Evolutionary conservation across 768 basidiomycete genomes (phyloP).

Genomic region (Paxillus rubicundulus): DNA sequence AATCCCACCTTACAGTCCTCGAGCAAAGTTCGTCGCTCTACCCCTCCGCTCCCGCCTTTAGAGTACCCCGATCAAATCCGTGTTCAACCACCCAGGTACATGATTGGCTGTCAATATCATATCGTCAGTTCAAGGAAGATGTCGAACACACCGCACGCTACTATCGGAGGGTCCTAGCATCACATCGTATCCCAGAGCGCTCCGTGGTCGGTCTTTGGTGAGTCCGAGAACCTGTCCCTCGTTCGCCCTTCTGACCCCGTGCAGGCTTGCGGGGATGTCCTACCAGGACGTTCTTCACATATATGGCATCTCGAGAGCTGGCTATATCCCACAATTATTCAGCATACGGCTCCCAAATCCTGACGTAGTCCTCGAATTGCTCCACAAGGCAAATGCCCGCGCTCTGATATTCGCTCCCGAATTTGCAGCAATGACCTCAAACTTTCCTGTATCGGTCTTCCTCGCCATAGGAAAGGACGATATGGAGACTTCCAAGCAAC

Average conservation of each 20-base stretch:
- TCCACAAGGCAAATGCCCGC: slow-evolving; percentile 57
- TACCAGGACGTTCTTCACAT: slow-evolving; percentile 72
- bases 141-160: slow-evolving; percentile 64
- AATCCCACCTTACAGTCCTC: slow-evolving; percentile 63
- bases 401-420: slow-evolving; percentile 65
- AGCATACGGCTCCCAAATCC: slow-evolving; percentile 76
- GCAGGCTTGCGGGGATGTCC: slow-evolving; percentile 70
- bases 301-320: slow-evolving; percentile 72
- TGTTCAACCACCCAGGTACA: slow-evolving; percentile 39
- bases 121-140: slow-evolving; percentile 59
- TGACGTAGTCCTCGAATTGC: slow-evolving; percentile 65
- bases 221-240: slow-evolving; percentile 19
- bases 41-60: slow-evolving; percentile 56
- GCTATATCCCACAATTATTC: slow-evolving; percentile 76
- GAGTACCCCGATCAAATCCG: slow-evolving; percentile 49
- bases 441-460: slow-evolving; percentile 50
- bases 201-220: slow-evolving; percentile 77
- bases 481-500: slow-evolving; percentile 35
- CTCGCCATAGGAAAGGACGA: slow-evolving; percentile 40
- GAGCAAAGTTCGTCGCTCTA: slow-evolving; percentile 51
- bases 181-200: slow-evolving; percentile 44
- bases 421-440: slow-evolving; percentile 43
- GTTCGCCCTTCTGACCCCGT: slow-evolving; percentile 11
- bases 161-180: slow-evolving; percentile 53
- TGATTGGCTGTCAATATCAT: slow-evolving; percentile 62